phyloP scores from a whole-genome alignment of 441 rosid species.

The Gossypium davidsonii region DNA sequence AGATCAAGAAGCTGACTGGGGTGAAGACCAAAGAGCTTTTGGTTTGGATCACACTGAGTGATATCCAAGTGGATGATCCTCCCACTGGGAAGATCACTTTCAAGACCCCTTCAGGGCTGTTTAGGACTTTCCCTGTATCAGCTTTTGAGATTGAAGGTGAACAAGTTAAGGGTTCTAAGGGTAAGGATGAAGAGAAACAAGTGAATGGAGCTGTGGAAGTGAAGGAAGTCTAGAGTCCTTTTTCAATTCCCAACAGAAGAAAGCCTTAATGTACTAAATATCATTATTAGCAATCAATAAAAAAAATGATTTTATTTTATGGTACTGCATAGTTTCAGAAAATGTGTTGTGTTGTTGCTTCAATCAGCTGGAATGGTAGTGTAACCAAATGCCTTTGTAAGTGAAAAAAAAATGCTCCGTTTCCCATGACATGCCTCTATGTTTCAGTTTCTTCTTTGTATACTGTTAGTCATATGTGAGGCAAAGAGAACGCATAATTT shows the following conservation, averaged over 20 bases:
- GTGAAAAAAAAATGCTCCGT: no score
- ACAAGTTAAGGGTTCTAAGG: conserved; percentile 14
- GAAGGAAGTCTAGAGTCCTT: conserved; percentile 22
- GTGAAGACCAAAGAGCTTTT: conserved; percentile 89
- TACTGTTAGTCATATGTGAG: no score
- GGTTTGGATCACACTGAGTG: conserved; percentile 63
- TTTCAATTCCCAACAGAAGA: not conserved
- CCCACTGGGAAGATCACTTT: conserved; percentile 49
- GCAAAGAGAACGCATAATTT: not conserved
- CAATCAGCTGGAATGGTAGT: no score
- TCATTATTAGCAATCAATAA: not conserved
- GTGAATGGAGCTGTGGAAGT: conserved; percentile 25
- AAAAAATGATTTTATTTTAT: not conserved
- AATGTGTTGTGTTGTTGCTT: not conserved
- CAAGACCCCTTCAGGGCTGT: conserved; percentile 56
- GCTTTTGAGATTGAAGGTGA: conserved; percentile 47
- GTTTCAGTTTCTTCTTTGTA: not conserved
- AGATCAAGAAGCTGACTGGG: conserved; percentile 90
- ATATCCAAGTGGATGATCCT: conserved; percentile 55
- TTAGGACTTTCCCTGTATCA: conserved; percentile 46
- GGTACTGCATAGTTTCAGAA: not conserved
- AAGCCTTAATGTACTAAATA: not conserved
- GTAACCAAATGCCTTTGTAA: no score
- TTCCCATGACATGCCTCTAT: no score
- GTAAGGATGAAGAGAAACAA: conserved; percentile 8